These are phyloP conservation scores for Cymbidium sinense DNA, from an alignment of 106 monocot species.

Conservation along the genomic window DNA sequence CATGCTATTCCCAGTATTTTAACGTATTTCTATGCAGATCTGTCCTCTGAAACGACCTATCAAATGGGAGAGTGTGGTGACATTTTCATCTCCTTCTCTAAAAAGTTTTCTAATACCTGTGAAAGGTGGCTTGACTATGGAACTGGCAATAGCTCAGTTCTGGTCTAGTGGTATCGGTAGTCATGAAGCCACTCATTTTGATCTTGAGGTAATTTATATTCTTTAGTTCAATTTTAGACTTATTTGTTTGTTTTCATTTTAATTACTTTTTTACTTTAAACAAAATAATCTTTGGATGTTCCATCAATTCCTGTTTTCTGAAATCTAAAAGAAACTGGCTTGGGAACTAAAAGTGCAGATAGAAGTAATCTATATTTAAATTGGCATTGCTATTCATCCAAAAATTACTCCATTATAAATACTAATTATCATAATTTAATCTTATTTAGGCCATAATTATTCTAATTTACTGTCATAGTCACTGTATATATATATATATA, in stretches of 20 bases:
- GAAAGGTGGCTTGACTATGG: conserved; percentile 69
- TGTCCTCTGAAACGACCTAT: conserved; percentile 73
- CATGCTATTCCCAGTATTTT: conserved; percentile 3
- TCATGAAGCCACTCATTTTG: conserved; percentile 62
- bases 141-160: conserved; percentile 82
- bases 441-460: too few relatives aligned
- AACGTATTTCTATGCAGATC: conserved; percentile 45
- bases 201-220: conserved; percentile 66
- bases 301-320: background rate
- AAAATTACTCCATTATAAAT: too few relatives aligned
- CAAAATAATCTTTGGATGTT: background rate
- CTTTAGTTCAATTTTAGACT: background rate
- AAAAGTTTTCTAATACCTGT: conserved; percentile 77
- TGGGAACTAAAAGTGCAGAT: background rate
- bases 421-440: too few relatives aligned
- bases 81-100: conserved; percentile 81
- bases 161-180: conserved; percentile 98
- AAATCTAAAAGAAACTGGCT: background rate
- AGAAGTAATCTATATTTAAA: too few relatives aligned
- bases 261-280: background rate
- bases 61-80: conserved; percentile 73
- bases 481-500: too few relatives aligned
- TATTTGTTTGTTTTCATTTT: background rate
- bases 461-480: too few relatives aligned
- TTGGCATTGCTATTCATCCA: too few relatives aligned